Evolutionary conservation across 352 stramenopile species (phyloP), one percentile per base, ranked within the genome.

Genomic region (Pythium graminicola): DNA sequence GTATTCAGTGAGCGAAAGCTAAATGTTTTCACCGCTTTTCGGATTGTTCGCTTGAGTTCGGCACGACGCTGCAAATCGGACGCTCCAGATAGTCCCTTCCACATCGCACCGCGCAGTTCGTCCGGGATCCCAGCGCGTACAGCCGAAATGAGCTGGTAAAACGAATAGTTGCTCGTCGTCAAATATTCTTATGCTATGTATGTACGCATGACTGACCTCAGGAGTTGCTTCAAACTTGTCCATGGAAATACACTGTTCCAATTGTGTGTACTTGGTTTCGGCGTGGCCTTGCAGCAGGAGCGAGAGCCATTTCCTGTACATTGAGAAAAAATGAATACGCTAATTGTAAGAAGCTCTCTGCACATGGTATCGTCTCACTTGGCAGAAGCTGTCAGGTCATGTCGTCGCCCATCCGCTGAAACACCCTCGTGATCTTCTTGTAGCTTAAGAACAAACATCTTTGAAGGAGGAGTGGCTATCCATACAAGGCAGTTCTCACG

Each of bases 361-460:
- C 14, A 19, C 3, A 51, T 23, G 22, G 27, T 32, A 42, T 54
- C 4, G 49, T 19, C 14, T 36, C 36, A 78, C 69, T 85, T 90
- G 4, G 79, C 78, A 28, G 57, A 71, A n/a, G 71, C 52, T 9
- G 73, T 82, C 17, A 88, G 65, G 56, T 90, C 76, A 43, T 69
- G 64, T 3, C 60, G 62, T 7, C 45, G 48, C 26, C 45, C 48
- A 28, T 64, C 64, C 14, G 46, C 26, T 9, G 52, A 52, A 11
- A 52, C 48, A 17, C 69, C 57, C 56, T 87, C 79, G 11, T 76
- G 63, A 22, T 85, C 75, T 13, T 90, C 76, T 58, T 86, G 71
- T 2, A 90, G 60, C 55, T 85, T 90, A 22, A 90, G 33, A 26
- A 90, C 76, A 49, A 90, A 91, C 78, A 89, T 86, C 33, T 91